phyloP scores from a whole-genome alignment of 2,329 filamentous ascomycete species.

The Pseudogymnoascus sp. region DNA sequence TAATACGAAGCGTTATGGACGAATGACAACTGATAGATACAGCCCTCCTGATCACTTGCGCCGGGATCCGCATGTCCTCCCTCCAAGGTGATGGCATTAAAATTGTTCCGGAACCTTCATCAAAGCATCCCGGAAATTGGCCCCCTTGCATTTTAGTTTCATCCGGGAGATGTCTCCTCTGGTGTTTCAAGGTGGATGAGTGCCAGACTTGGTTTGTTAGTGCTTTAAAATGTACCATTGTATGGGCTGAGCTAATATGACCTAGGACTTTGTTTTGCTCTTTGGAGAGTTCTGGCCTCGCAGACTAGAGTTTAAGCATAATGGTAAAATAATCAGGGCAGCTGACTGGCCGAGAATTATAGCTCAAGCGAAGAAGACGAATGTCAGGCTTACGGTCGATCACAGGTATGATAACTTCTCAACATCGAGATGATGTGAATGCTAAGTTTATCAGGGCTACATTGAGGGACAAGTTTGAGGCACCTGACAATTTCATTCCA shows the following conservation, averaged over 20 bases:
- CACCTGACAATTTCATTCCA: conserved; percentile 5
- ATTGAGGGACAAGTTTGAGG: conserved; percentile 11
- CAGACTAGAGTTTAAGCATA: conserved; percentile 31
- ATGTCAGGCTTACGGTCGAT: conserved; percentile 18
- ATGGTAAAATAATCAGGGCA: conserved; percentile 24
- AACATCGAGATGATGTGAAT: background rate
- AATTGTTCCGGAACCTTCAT: conserved; percentile 27
- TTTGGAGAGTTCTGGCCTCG: conserved; percentile 38
- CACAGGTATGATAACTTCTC: conserved; percentile 16
- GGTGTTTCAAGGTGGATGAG: conserved; percentile 33
- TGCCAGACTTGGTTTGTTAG: conserved; percentile 40
- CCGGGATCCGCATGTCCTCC: conserved; percentile 29
- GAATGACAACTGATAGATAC: background rate
- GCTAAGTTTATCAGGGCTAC: background rate
- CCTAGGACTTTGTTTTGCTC: conserved; percentile 33
- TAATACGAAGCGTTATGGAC: background rate
- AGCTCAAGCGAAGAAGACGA: conserved; percentile 18
- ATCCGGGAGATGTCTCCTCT: conserved; percentile 31
- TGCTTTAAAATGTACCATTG: conserved; percentile 10
- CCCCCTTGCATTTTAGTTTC: conserved; percentile 30
- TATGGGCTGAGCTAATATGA: background rate
- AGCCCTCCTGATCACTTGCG: conserved; percentile 36
- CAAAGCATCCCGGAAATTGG: conserved; percentile 14
- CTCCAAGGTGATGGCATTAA: conserved; percentile 30
- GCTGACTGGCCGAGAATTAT: conserved; percentile 24